Conservation (phyloP, 2,329 filamentous ascomycete genomes). For the Atkinsonella hypoxylon region DNA sequence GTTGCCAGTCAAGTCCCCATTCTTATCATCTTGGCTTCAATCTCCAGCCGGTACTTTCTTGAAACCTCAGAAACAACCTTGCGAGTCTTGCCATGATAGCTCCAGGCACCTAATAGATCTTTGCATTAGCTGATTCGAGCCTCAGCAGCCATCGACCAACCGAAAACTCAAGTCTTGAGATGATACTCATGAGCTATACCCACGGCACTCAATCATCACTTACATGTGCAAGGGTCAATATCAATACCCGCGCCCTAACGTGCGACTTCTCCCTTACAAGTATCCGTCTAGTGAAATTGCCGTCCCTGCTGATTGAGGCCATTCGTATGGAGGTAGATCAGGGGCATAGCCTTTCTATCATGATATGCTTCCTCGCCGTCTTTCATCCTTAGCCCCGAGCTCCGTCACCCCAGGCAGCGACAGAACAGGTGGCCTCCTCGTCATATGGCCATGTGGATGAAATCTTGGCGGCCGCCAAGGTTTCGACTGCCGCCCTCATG, state of each 20-base stretch:
- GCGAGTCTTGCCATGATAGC: neutral
- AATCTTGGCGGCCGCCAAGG: neutral
- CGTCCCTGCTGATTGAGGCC: neutral
- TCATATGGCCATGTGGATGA: neutral
- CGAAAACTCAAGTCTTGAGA: slow-evolving; percentile 14
- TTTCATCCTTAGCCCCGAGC: neutral
- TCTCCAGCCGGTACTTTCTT: neutral
- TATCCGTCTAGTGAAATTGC: neutral
- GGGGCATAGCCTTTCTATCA: neutral
- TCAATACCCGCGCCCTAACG: slow-evolving; percentile 8
- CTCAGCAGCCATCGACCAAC: slow-evolving; percentile 17
- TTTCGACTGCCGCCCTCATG: neutral
- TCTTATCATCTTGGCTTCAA: neutral
- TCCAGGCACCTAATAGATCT: neutral
- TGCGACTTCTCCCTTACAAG: slow-evolving; percentile 9
- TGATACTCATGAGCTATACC: slow-evolving; percentile 4
- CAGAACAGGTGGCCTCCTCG: neutral
- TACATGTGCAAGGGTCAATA: slow-evolving; percentile 11
- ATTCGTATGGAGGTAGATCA: neutral
- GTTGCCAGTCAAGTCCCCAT: neutral
- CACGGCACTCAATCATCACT: neutral
- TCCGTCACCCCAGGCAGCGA: too few species aligned
- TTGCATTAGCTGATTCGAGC: slow-evolving; percentile 3
- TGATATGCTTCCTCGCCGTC: neutral
- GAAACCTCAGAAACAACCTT: slow-evolving; percentile 5